These are phyloP conservation scores for Penicillium sp. DNA, from an alignment of 2,329 filamentous ascomycete genomes.

Conservation along the genomic window DNA sequence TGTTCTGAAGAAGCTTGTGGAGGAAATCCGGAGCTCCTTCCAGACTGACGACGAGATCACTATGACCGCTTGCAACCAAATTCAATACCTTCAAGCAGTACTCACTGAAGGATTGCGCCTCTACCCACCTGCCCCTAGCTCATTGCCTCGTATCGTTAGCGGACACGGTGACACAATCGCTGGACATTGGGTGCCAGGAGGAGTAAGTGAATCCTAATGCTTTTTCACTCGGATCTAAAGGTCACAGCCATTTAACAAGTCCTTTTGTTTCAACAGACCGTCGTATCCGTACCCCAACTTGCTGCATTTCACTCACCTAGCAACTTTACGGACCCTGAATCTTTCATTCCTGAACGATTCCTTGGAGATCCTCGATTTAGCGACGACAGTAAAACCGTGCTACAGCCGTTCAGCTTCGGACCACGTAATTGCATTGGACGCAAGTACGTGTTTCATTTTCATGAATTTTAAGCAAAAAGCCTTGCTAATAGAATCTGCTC, in stretches of 20 bases:
- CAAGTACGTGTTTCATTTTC: slow-evolving; percentile 41
- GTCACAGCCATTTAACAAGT: too few relatives aligned
- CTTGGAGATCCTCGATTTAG: slow-evolving; percentile 33
- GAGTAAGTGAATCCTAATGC: too few relatives aligned
- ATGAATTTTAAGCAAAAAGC: too few relatives aligned
- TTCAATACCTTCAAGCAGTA: slow-evolving; percentile 44
- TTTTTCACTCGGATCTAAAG: too few relatives aligned
- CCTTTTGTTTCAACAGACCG: slow-evolving; percentile 34
- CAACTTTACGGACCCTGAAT: slow-evolving; percentile 48
- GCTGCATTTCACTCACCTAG: slow-evolving; percentile 46
- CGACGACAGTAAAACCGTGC: slow-evolving; percentile 45
- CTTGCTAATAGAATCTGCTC: too few relatives aligned
- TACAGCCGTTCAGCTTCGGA: slow-evolving; percentile 52
- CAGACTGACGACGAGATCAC: slow-evolving; percentile 40
- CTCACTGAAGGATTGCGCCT: slow-evolving; percentile 47
- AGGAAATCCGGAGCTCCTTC: slow-evolving; percentile 46
- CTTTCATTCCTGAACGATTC: slow-evolving; percentile 50
- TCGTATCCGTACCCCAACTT: slow-evolving; percentile 47
- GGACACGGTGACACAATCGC: too few relatives aligned
- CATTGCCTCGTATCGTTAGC: slow-evolving; percentile 18
- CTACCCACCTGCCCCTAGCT: slow-evolving; percentile 37
- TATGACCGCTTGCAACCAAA: slow-evolving; percentile 28
- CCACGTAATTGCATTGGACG: slow-evolving; percentile 53
- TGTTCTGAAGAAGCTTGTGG: slow-evolving; percentile 30
- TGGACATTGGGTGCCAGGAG: too few relatives aligned